Evolutionary conservation across 1,284 basidiomycete species (phyloP).

Genomic region (Pisolithus thermaeus): DNA sequence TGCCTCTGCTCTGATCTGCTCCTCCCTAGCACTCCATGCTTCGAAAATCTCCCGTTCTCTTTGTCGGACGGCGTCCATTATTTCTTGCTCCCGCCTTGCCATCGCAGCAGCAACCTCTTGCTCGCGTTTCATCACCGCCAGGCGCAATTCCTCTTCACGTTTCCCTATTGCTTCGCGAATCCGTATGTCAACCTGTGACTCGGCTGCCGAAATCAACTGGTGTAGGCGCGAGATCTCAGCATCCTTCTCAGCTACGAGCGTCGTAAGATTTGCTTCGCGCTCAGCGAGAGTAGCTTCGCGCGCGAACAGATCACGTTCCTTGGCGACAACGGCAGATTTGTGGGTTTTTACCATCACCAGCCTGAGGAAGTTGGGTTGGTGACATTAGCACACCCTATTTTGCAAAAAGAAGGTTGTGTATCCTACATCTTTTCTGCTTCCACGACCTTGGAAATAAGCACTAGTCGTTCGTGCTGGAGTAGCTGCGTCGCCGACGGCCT

Average conservation of each 20-base stretch:
- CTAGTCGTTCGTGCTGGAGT: conserved; percentile 70
- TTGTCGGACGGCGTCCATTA: conserved; percentile 59
- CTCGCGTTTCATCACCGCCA: conserved; percentile 61
- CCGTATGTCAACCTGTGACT: conserved; percentile 42
- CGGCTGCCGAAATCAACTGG: conserved; percentile 33
- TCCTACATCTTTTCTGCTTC: conserved; percentile 76
- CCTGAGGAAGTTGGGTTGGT: conserved; percentile 31
- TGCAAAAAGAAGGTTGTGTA: not conserved
- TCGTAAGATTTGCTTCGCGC: conserved; percentile 46
- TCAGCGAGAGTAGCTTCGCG: conserved; percentile 53
- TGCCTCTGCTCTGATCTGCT: conserved; percentile 47
- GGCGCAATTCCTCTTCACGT: conserved; percentile 60
- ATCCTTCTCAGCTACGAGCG: conserved; percentile 51
- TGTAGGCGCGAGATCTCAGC: conserved; percentile 50
- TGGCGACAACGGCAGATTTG: conserved; percentile 42
- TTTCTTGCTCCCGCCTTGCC: conserved; percentile 63
- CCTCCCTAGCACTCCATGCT: conserved; percentile 56
- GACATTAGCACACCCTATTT: not conserved
- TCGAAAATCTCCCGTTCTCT: conserved; percentile 66
- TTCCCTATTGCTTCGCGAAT: conserved; percentile 55
- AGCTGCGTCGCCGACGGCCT: conserved; percentile 76
- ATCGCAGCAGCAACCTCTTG: conserved; percentile 64
- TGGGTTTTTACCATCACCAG: conserved; percentile 57
- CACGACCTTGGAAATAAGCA: conserved; percentile 66
- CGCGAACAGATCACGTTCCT: conserved; percentile 62